phyloP scores from a whole-genome alignment of 2,329 filamentous ascomycete genomes.

The Pseudocercospora eumusae region DNA sequence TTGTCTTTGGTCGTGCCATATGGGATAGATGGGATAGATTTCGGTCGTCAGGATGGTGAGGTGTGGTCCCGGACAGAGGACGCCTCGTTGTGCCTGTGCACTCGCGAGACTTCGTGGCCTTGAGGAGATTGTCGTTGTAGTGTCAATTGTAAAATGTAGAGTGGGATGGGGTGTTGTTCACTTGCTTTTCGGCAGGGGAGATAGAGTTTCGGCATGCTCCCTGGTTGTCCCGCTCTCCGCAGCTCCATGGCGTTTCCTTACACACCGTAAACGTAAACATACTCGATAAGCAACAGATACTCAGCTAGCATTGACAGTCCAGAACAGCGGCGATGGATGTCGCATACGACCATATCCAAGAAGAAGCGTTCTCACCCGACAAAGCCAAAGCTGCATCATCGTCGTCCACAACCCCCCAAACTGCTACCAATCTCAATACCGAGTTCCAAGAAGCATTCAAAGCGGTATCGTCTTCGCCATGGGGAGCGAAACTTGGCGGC shows the following conservation, averaged over 20 bases:
- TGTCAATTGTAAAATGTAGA: neutral
- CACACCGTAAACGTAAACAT: neutral
- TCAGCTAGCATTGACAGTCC: neutral
- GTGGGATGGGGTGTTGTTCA: neutral
- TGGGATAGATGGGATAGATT: neutral
- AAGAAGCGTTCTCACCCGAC: conserved; percentile 66
- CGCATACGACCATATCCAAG: conserved; percentile 94
- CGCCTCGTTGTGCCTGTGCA: neutral
- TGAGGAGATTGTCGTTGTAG: neutral
- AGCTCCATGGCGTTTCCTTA: neutral
- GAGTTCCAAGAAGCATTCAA: conserved; percentile 96
- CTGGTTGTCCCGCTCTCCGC: neutral
- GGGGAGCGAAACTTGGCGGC: conserved; percentile 85
- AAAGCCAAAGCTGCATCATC: conserved; percentile 39
- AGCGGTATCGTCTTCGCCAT: conserved; percentile 85
- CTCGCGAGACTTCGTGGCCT: neutral
- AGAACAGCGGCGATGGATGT: conserved; percentile 71
- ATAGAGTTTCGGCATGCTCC: conserved; percentile 2
- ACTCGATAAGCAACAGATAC: neutral
- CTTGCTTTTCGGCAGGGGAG: neutral
- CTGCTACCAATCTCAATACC: conserved; percentile 61
- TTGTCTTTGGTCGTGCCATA: neutral
- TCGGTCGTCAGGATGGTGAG: neutral
- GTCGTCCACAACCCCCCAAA: conserved; percentile 34
- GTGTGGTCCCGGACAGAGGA: neutral